Percentiles rank a stretch among this genome's conserved stretches.
Conservation (phyloP, 495 filamentous ascomycete species). For the Xylaria acuta region DNA sequence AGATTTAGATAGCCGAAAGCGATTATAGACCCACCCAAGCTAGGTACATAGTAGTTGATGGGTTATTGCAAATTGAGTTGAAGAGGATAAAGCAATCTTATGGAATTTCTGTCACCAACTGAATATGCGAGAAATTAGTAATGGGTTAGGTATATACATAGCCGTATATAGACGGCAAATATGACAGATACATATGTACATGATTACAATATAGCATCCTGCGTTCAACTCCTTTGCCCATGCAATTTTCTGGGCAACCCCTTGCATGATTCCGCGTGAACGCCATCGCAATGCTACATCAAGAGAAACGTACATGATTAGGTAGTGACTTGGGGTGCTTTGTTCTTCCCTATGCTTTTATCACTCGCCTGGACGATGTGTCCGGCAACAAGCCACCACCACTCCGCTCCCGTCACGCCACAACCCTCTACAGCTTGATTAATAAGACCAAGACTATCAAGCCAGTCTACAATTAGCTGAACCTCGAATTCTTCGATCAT, state of each 20-base stretch:
- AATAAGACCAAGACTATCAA: constrained; percentile 55
- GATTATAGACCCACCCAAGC: background rate
- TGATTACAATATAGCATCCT: background rate
- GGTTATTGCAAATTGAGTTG: background rate
- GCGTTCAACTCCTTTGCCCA: background rate
- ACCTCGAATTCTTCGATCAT: constrained; percentile 73
- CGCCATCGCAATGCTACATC: background rate
- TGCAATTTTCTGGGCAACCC: background rate
- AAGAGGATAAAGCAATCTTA: background rate
- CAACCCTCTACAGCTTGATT: constrained; percentile 42
- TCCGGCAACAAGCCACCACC: constrained; percentile 70
- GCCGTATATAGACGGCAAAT: background rate
- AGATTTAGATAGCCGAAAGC: too few relatives aligned
- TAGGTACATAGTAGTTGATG: too few relatives aligned
- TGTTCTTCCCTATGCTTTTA: background rate
- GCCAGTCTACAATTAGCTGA: constrained; percentile 70
- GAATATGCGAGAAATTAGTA: background rate
- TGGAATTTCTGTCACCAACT: background rate
- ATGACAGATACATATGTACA: background rate
- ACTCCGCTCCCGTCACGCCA: constrained; percentile 63
- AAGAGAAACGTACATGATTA: background rate
- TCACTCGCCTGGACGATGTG: constrained; percentile 23
- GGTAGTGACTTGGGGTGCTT: background rate
- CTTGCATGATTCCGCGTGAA: background rate
- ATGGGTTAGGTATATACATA: background rate